Percentiles rank a stretch among this genome's conserved stretches.
These are phyloP conservation scores for Annulohypoxylon maeteangense DNA, from an alignment of 495 filamentous ascomycete species.

Conservation along the genomic window DNA sequence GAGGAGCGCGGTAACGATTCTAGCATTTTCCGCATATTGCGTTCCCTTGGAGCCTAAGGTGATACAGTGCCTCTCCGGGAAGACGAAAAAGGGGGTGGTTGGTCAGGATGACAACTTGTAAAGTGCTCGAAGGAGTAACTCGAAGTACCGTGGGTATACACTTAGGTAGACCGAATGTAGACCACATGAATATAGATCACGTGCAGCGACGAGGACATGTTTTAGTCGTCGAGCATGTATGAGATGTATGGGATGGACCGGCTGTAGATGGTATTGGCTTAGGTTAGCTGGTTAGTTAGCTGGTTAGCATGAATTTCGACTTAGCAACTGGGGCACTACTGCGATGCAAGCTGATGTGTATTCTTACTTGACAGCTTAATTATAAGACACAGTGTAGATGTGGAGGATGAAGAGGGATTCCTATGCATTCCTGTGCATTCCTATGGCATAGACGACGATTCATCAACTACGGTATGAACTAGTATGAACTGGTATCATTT, in stretches of 20 bases:
- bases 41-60: constrained; percentile 38
- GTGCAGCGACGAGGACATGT: constrained; percentile 25
- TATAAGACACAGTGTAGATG: constrained; percentile 31
- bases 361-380: constrained; percentile 21
- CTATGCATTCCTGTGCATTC: no score
- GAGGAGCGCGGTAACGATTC: constrained; percentile 14
- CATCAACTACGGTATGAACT: constrained; percentile 41
- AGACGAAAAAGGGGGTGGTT: constrained; percentile 19
- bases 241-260: background rate
- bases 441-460: constrained; percentile 29
- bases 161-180: background rate
- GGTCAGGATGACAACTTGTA: no score
- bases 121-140: background rate
- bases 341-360: constrained; percentile 46
- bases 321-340: constrained; percentile 30
- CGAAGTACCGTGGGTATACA: constrained; percentile 18
- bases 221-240: constrained; percentile 11
- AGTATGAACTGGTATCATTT: constrained; percentile 30
- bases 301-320: constrained; percentile 31
- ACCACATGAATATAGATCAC: constrained; percentile 34
- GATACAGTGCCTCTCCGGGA: constrained; percentile 23
- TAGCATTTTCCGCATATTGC: background rate
- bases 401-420: constrained; percentile 19
- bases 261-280: constrained; percentile 13
- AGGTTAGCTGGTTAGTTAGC: no score